Percentiles rank a stretch among this genome's conserved stretches.
These are phyloP conservation scores for Globisporangium alternatum DNA, from an alignment of 352 stramenopile genomes.

Conservation along the genomic window DNA sequence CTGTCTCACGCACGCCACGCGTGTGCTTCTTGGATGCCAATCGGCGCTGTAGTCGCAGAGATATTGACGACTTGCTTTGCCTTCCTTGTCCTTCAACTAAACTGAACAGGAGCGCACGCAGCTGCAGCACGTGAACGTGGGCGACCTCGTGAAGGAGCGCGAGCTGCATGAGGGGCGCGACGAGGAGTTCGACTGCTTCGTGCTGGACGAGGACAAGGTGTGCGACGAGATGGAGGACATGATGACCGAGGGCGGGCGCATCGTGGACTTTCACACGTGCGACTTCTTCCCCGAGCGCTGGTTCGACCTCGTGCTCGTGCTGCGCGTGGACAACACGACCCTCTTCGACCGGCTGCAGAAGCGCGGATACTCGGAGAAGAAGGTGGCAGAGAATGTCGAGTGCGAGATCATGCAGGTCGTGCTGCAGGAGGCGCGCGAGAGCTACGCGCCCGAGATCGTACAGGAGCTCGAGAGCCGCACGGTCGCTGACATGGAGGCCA, in stretches of 20 bases:
- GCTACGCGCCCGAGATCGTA: constrained; percentile 94
- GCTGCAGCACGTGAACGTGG: constrained; percentile 93
- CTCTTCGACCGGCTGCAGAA: constrained; percentile 87
- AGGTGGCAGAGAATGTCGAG: constrained; percentile 95
- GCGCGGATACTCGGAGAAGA: constrained; percentile 95
- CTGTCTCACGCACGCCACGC: background rate
- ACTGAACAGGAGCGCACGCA: constrained; percentile 62
- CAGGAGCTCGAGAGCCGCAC: constrained; percentile 94
- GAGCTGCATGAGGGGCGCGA: constrained; percentile 84
- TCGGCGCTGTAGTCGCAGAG: constrained; percentile 1
- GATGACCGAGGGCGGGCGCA: constrained; percentile 83
- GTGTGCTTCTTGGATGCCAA: background rate
- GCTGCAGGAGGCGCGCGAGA: constrained; percentile 94
- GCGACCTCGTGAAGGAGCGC: constrained; percentile 90
- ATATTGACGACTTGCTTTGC: constrained; percentile 15
- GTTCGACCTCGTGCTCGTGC: constrained; percentile 95
- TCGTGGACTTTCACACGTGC: constrained; percentile 97
- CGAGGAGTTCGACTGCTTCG: constrained; percentile 94
- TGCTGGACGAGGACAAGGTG: constrained; percentile 98
- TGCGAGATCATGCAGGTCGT: constrained; percentile 99
- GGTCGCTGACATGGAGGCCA: constrained; percentile 95
- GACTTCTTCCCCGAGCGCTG: constrained; percentile 98
- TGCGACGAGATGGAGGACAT: constrained; percentile 94
- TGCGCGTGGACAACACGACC: constrained; percentile 90
- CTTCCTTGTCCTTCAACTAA: constrained; percentile 5